Evolutionary conservation across 2,329 filamentous ascomycete genomes (phyloP), one percentile per base, ranked within the genome.

Genomic region (Ceratocystis huliohia): DNA sequence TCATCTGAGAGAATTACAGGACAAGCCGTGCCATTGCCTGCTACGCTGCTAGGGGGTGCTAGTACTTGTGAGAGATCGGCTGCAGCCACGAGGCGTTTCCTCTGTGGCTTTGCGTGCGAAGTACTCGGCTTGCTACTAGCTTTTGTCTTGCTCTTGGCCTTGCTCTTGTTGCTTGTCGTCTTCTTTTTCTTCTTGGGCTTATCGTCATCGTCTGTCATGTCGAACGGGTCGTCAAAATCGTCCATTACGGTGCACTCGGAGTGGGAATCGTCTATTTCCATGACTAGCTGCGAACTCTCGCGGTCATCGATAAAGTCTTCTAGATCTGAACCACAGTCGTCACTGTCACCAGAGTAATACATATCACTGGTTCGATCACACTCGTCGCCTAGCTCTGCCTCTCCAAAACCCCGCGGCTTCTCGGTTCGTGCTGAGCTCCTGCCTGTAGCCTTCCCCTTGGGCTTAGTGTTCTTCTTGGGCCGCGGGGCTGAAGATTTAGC

Each of bases 281-380:
- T 62, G 44, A 33, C 63, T 15, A 67, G 13, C n/a, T 67, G 53
- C 2, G 61, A 63, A 33, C 63, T 64, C n/a, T 53, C 46, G 20
- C 66, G 63, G 46, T 67, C 63, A 28, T 67, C 66, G 44, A 67
- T 61, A 30, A 67, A 67, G 10, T 64, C 68, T 10, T 41, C 63
- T 10, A 69, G 44, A 62, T 69, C 69, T 3, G 68, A 66, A 13
- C 67, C 69, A 44, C 66, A 63, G 59, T 67, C 66, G 15, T 69
- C 69, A 22, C 63, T 62, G 46, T 56, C 30, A 4, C 68, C 69
- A 8, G 69, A 69, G 15, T 69, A 53, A 41, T 59, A 69, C 37
- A 66, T 61, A 57, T 69, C 69, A 53, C 67, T 67, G 30, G 56
- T 68, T 22, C 56, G 45, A 17, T 64, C 64, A 33, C 66, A 68